Percentiles rank a stretch among this genome's conserved stretches.
Conservation (phyloP, 2,329 filamentous ascomycete species). For the Fusarium goolgardi region DNA sequence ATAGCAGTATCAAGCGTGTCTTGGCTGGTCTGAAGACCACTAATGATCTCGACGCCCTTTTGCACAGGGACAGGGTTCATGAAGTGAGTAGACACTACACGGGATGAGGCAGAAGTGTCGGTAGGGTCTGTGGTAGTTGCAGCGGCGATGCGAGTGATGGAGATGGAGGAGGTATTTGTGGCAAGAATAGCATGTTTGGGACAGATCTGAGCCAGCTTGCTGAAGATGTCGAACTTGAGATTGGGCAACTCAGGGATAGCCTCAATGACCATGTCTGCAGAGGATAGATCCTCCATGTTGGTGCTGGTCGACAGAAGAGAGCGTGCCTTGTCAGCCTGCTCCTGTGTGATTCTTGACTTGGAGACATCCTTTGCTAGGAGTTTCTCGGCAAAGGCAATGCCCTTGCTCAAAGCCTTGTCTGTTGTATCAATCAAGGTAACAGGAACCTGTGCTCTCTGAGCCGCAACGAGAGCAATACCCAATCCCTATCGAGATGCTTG, state of each 20-base stretch:
- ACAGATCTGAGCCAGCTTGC: slow-evolving; percentile 82
- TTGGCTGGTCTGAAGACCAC: slow-evolving; percentile 88
- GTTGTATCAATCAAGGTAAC: slow-evolving; percentile 89
- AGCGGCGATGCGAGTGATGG: slow-evolving; percentile 94
- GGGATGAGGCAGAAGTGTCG: slow-evolving; percentile 82
- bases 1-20: slow-evolving; percentile 85
- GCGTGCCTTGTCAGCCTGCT: slow-evolving; percentile 79
- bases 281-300: slow-evolving; percentile 78
- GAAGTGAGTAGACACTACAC: slow-evolving; percentile 96
- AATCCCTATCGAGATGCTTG: slow-evolving; percentile 72
- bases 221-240: slow-evolving; percentile 90
- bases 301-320: slow-evolving; percentile 76
- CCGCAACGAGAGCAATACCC: slow-evolving; percentile 94
- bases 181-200: slow-evolving; percentile 89
- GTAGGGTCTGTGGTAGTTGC: slow-evolving; percentile 82
- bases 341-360: slow-evolving; percentile 86
- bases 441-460: slow-evolving; percentile 82
- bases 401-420: slow-evolving; percentile 87
- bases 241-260: slow-evolving; percentile 92
- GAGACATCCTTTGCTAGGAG: slow-evolving; percentile 91
- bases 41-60: slow-evolving; percentile 98
- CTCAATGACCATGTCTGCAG: slow-evolving; percentile 97
- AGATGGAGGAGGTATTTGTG: slow-evolving; percentile 99
- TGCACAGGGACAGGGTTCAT: slow-evolving; percentile 99
- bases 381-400: slow-evolving; percentile 91